These are phyloP conservation scores for Blechomonas ayalai DNA, from an alignment of 208 protist genomes.

Conservation along the genomic window DNA sequence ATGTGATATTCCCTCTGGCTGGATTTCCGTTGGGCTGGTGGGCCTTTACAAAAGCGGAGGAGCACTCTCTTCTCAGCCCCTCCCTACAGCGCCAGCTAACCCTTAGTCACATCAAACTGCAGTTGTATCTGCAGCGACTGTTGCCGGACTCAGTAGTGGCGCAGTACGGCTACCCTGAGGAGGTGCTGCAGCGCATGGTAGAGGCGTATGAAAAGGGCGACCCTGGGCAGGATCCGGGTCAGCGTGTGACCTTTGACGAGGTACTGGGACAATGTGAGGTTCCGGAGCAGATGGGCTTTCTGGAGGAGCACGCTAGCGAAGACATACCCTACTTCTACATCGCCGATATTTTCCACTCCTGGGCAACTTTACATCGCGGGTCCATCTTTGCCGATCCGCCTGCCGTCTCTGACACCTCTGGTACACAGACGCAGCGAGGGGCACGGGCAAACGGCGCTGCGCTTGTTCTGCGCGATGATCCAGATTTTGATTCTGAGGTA, in stretches of 20 bases:
- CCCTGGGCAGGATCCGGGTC: conserved; percentile 15
- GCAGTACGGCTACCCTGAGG: conserved; percentile 46
- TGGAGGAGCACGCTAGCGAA: conserved; percentile 73
- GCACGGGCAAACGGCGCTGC: background rate
- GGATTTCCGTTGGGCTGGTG: conserved; percentile 68
- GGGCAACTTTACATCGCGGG: conserved; percentile 56
- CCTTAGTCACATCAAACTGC: conserved; percentile 50
- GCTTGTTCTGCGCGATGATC: conserved; percentile 9
- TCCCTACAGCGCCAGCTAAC: conserved; percentile 30
- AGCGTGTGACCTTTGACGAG: conserved; percentile 72
- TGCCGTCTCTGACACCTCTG: background rate
- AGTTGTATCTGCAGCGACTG: conserved; percentile 36
- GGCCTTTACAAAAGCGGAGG: conserved; percentile 33
- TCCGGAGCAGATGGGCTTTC: conserved; percentile 64
- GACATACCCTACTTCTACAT: conserved; percentile 90
- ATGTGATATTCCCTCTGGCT: conserved; percentile 26
- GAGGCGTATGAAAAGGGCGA: conserved; percentile 34
- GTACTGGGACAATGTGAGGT: conserved; percentile 62
- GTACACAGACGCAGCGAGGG: background rate
- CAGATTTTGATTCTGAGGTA: conserved; percentile 40
- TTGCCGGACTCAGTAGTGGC: conserved; percentile 40
- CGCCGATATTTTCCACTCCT: conserved; percentile 77
- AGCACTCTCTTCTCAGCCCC: conserved; percentile 27
- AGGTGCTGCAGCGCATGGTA: conserved; percentile 42
- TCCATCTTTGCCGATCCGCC: background rate